Percentiles rank a stretch among this genome's conserved stretches.
Evolutionary conservation across 2,329 filamentous ascomycete species (phyloP).

Genomic region (Botrytis tulipae): DNA sequence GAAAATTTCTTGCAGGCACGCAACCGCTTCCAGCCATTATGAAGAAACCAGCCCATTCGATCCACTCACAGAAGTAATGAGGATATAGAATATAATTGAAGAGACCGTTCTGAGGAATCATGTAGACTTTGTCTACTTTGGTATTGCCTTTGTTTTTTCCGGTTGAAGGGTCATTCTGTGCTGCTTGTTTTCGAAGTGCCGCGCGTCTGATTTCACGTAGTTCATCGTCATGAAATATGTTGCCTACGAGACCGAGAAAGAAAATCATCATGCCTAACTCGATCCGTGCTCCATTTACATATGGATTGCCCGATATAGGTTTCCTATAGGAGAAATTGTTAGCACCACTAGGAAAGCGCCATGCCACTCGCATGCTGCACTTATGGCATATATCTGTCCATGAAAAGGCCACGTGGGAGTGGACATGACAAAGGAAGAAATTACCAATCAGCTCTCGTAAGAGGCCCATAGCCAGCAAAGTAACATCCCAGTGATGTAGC

Average conservation of each 20-base stretch:
- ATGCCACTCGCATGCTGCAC: not conserved
- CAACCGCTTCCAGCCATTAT: constrained; percentile 67
- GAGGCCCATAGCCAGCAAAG: constrained; percentile 77
- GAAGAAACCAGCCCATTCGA: constrained; percentile 92
- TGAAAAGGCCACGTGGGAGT: not conserved
- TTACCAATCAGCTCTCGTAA: constrained; percentile 54
- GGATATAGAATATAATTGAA: constrained; percentile 84
- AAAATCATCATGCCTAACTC: constrained; percentile 71
- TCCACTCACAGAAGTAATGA: constrained; percentile 95
- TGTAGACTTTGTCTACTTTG: constrained; percentile 75
- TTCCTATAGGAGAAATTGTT: not conserved
- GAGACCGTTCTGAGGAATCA: constrained; percentile 78
- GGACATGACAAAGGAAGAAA: not conserved
- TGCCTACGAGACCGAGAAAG: constrained; percentile 70
- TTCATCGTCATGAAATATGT: constrained; percentile 87
- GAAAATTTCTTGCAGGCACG: constrained; percentile 74
- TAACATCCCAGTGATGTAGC: constrained; percentile 75
- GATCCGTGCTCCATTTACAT: constrained; percentile 44
- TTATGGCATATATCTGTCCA: not conserved
- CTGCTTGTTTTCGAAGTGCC: constrained; percentile 59
- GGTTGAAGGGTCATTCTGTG: constrained; percentile 37
- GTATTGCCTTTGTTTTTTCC: constrained; percentile 34
- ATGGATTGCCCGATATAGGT: constrained; percentile 35
- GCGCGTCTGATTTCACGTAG: constrained; percentile 80
- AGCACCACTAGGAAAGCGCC: not conserved